Evolutionary conservation across 2,329 filamentous ascomycete species (phyloP), one percentile per base, ranked within the genome.

Genomic region (Nothophaeocryptopus gaeumannii): DNA sequence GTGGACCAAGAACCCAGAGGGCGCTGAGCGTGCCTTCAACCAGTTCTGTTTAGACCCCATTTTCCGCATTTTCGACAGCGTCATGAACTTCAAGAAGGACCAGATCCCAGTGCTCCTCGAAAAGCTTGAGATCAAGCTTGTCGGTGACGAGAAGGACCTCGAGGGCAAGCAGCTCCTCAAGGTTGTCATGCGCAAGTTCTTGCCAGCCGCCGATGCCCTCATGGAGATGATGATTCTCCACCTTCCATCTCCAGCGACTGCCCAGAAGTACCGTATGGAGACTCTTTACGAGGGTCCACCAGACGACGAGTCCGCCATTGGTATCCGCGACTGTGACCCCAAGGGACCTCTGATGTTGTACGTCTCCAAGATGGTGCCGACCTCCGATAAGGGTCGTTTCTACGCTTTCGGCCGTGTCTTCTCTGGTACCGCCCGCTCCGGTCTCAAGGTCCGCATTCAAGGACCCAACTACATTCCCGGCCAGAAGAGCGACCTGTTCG

Each of bases 361-460:
- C 88, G 91, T 99, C 75, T 99, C 93, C 76, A 99, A 99, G 89
- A 99, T 99, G 93, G 93, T 99, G 71, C 93, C 93, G 70, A 99
- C 93, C 66, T 95, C 90, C 68, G 93, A 99, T 73, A 97, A 96
- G 87, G 93, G 93, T 78, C 92, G 93, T 79, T 99, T 99, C 89
- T 99, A 96, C 81, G 93, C 93, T 75, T 99, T 99, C 80, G 93
- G 93, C 79, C 93, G 93, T 95, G 93, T 99, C 79, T 99, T 97
- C 84, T 81, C 93, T 67, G 93, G 93, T 88, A 97, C 91, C 73
- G 93, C 96, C 80, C 82, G 82, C 71, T 97, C 93, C 65, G 93
- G 93, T 80, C 82, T 97, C 69, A 97, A 97, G 87, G 93, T 99
- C 84, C 93, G 93, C 77, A 99, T 99, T 75, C 93, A 99, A 83